phyloP scores from a whole-genome alignment of 106 monocot genomes.

The Gastrodia elata region DNA sequence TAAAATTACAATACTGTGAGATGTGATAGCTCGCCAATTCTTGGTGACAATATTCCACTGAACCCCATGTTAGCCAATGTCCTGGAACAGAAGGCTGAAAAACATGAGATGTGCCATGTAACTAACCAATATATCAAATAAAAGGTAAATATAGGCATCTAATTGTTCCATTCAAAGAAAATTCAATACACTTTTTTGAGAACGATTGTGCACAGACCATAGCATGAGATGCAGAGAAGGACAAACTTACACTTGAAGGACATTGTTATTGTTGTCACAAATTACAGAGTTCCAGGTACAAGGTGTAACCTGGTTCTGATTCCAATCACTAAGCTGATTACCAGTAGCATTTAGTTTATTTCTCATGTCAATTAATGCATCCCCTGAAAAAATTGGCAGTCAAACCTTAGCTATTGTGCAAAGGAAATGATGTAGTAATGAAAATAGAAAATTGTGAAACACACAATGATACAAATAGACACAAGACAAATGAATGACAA shows the following conservation, averaged over 20 bases:
- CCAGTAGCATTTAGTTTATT: constrained; percentile 40
- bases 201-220: not conserved
- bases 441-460: not conserved
- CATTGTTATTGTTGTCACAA: constrained; percentile 51
- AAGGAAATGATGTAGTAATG: not conserved
- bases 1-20: constrained; percentile 48
- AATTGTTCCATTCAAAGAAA: not conserved
- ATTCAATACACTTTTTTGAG: not conserved
- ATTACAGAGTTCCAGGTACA: constrained; percentile 66
- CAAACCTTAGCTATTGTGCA: not conserved
- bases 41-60: constrained; percentile 66
- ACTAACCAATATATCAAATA: not conserved
- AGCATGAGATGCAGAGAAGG: not conserved
- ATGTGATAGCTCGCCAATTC: constrained; percentile 45
- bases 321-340: constrained; percentile 78
- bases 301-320: constrained; percentile 70
- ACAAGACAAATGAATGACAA: not conserved
- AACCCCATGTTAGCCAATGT: constrained; percentile 61
- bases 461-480: not conserved
- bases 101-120: not conserved
- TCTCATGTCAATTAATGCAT: constrained; percentile 75
- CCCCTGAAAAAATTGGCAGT: constrained; percentile 33
- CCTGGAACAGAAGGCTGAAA: constrained; percentile 25
- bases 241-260: constrained; percentile 56
- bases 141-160: not conserved